Evolutionary conservation across 2,329 filamentous ascomycete genomes (phyloP).

Genomic region (Aureobasidium uvarum): DNA sequence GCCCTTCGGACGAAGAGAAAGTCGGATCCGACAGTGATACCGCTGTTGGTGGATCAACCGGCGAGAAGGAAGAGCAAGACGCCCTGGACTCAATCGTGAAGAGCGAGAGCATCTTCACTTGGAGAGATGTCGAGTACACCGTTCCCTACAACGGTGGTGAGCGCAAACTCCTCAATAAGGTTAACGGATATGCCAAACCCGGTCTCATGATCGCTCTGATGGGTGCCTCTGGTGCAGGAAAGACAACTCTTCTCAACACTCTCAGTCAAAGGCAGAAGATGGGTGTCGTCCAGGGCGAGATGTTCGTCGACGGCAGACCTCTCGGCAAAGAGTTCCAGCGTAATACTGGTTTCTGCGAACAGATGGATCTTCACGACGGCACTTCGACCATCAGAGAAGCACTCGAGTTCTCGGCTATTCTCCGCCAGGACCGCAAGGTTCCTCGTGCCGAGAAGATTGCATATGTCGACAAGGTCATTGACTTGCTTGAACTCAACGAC

Average conservation of each 20-base stretch:
- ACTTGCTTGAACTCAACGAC: constrained; percentile 62
- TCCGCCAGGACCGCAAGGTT: constrained; percentile 58
- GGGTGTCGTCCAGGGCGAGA: constrained; percentile 64
- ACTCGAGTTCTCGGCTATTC: constrained; percentile 65
- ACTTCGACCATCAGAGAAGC: constrained; percentile 67
- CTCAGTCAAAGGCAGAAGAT: constrained; percentile 68
- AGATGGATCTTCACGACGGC: constrained; percentile 68
- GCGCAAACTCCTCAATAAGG: constrained; percentile 63
- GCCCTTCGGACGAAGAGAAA: constrained; percentile 59
- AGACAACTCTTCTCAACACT: constrained; percentile 78
- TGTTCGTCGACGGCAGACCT: constrained; percentile 67
- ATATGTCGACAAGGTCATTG: constrained; percentile 65
- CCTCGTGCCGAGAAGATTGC: constrained; percentile 61
- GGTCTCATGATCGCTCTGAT: constrained; percentile 78
- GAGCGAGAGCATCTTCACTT: constrained; percentile 67
- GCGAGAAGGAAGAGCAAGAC: constrained; percentile 42
- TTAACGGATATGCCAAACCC: constrained; percentile 76
- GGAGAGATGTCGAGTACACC: constrained; percentile 68
- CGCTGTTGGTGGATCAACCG: constrained; percentile 33
- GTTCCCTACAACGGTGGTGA: constrained; percentile 66
- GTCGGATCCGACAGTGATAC: constrained; percentile 35
- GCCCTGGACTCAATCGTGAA: constrained; percentile 51
- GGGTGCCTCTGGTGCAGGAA: constrained; percentile 78
- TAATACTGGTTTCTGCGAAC: constrained; percentile 68
- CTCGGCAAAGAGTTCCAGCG: constrained; percentile 65